Percentiles rank a stretch among this genome's conserved stretches.
Evolutionary conservation across 139 green algal species (phyloP).

Genomic region (Yamagishiella unicocca): DNA sequence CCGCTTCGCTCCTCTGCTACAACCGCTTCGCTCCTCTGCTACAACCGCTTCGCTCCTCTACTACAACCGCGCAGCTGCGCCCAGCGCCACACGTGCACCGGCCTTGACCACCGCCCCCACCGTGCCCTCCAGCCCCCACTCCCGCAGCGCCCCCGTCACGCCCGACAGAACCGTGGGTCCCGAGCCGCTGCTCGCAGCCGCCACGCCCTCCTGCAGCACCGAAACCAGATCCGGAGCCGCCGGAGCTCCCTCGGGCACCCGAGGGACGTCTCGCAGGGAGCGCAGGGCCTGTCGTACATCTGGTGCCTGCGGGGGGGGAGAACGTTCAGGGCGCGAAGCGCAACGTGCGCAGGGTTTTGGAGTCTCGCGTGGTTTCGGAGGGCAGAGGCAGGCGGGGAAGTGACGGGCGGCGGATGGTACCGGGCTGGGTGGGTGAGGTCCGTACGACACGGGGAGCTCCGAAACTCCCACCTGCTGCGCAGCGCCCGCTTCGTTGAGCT

Average conservation of each 20-base stretch:
- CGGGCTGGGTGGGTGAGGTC: too few species aligned
- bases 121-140: constrained; percentile 30
- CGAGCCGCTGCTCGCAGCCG: background rate
- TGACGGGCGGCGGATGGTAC: too few species aligned
- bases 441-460: too few species aligned
- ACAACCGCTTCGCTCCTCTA: background rate
- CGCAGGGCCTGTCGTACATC: constrained; percentile 62
- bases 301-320: background rate
- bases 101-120: constrained; percentile 58
- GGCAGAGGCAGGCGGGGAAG: too few species aligned
- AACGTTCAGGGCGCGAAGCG: too few species aligned
- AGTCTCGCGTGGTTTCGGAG: background rate
- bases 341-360: background rate
- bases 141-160: constrained; percentile 3
- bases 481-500: constrained; percentile 56
- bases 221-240: constrained; percentile 53
- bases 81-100: constrained; percentile 34
- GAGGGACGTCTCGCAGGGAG: constrained; percentile 64
- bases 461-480: constrained; percentile 29
- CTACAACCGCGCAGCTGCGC: constrained; percentile 22
- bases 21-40: background rate
- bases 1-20: background rate
- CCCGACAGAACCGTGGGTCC: background rate
- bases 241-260: constrained; percentile 57
- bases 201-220: constrained; percentile 19